Evolutionary conservation across 2,329 filamentous ascomycete genomes (phyloP), one percentile per base, ranked within the genome.

Genomic region (Lizonia empirigonia): DNA sequence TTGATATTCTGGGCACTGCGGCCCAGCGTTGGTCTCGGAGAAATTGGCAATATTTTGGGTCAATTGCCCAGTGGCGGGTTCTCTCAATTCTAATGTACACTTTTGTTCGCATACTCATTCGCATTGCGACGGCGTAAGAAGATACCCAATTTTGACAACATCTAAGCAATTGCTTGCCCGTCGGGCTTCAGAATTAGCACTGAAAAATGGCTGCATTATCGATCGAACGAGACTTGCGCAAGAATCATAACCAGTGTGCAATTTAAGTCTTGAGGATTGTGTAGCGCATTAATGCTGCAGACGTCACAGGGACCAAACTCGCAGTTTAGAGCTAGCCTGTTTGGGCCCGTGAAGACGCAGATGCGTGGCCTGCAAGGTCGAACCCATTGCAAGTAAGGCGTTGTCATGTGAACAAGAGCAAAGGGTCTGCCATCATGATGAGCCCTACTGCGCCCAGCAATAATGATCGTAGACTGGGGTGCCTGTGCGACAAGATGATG

Each of bases 1-100:
- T 50, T 73, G 13, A 65, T 73, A n/a, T 72, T 73, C 37, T 66
- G 67, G 63, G 67, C 69, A 16, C 39, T 70, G 15, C 66, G 68
- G 7, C 59, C 65, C 33, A 55, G 50, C 8, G 49, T 50, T 16
- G 58, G 62, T 4, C 46, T 71, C 20, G 70, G 67, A 44, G 68
- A 71, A 38, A 69, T 69, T 26, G 67, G 68, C 3, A 65, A 59
- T 30, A 65, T 73, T 7, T 58, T 72, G 3, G 56, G 61, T 13
- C 64, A 68, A 37, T 24, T 69, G 8, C 59, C 62, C n/a, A 56
- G 55, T 23, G 56, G 53, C 19, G 44, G 29, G 20, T 52, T 57
- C 44, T 54, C 55, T 20, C 55, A 56, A 9, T 59, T 55, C 26
- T 59, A 46, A 55, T 30, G 34, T 40, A n/a, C 22, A 38, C 23